Evolutionary conservation across 768 basidiomycete genomes (phyloP).

Genomic region (Phaeotremella skinneri): DNA sequence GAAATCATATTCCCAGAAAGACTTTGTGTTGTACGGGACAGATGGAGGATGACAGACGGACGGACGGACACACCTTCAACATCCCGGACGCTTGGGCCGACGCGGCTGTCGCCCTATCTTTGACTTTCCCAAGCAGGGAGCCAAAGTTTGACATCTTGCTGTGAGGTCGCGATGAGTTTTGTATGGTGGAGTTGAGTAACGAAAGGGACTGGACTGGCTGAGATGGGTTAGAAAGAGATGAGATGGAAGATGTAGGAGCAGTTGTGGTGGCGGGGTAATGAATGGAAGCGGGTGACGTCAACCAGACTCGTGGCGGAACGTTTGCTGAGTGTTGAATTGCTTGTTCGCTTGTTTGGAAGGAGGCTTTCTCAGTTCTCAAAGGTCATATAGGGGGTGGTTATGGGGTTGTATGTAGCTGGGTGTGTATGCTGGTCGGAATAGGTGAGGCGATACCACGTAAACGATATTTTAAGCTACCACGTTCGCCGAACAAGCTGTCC

Average conservation of each 20-base stretch:
- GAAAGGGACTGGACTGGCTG: no score
- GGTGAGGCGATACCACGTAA: no score
- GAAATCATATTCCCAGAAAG: background rate
- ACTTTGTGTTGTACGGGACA: no score
- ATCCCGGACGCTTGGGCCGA: slow-evolving; percentile 27
- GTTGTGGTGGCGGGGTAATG: background rate
- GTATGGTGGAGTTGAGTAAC: background rate
- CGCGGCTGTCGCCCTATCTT: slow-evolving; percentile 22
- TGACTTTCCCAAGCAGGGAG: slow-evolving; percentile 34
- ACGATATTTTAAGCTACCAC: no score
- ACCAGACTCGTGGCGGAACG: background rate
- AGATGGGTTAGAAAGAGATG: no score
- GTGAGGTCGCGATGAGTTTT: background rate
- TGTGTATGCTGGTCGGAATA: no score
- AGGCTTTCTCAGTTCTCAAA: no score
- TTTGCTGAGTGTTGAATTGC: background rate
- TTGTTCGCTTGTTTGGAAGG: background rate
- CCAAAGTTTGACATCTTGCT: slow-evolving; percentile 16
- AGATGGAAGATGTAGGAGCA: no score
- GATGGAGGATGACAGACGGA: background rate
- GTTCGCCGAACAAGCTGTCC: no score
- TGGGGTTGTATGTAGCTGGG: no score
- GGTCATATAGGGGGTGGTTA: no score
- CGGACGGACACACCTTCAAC: slow-evolving; percentile 26
- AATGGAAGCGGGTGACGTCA: background rate